Evolutionary conservation across 139 green algal genomes (phyloP).

Genomic region (Chlorella ohadii): DNA sequence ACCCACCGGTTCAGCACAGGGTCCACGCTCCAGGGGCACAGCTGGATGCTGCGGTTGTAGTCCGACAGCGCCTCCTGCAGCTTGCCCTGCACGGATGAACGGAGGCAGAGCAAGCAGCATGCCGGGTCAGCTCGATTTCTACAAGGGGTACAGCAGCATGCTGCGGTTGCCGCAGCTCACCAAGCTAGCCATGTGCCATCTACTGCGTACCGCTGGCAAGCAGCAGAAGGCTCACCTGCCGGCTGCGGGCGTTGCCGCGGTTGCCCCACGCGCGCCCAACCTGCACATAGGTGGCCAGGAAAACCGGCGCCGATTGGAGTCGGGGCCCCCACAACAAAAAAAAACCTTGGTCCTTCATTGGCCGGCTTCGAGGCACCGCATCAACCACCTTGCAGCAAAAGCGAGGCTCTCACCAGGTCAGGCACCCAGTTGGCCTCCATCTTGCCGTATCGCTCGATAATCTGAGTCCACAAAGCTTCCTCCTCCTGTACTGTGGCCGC

Average conservation of each 20-base stretch:
- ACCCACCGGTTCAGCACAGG: conserved; percentile 80
- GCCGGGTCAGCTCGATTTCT: too few species aligned
- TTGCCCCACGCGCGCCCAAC: conserved; percentile 64
- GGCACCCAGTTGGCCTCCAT: conserved; percentile 75
- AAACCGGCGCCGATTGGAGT: too few species aligned
- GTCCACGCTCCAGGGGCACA: conserved; percentile 89
- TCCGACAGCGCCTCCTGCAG: background rate
- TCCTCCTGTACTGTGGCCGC: conserved; percentile 72
- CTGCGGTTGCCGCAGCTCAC: too few species aligned
- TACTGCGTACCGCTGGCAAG: too few species aligned
- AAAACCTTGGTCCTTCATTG: too few species aligned
- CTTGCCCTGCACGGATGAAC: background rate
- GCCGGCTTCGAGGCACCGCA: too few species aligned
- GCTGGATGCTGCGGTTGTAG: conserved; percentile 79
- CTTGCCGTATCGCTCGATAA: conserved; percentile 66
- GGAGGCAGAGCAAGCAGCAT: too few species aligned
- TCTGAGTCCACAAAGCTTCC: conserved; percentile 76
- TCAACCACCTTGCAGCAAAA: too few species aligned
- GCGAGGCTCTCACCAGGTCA: conserved; percentile 84
- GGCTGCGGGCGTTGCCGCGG: conserved; percentile 86
- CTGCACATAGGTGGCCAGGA: too few species aligned
- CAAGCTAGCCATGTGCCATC: too few species aligned
- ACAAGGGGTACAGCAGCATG: too few species aligned
- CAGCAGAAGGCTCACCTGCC: conserved; percentile 44
- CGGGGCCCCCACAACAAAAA: too few species aligned